Base-by-base conservation (phyloP, 345 rosid genomes). In the Zanthoxylum bungeanum region DNA sequence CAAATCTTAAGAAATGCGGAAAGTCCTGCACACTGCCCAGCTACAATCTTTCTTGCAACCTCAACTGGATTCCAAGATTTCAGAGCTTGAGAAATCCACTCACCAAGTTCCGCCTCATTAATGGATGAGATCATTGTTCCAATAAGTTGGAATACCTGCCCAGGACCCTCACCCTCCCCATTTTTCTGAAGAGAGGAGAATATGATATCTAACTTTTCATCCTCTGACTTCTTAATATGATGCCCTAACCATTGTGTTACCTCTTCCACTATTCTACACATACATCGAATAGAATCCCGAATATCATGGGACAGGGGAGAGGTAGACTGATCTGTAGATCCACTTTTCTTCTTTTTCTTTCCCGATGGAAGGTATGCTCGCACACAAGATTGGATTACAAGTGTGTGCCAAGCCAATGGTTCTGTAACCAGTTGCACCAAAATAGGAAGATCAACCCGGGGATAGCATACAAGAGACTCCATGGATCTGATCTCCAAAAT, bases 281-380 rank as follows among this genome's bases (percentile, higher is more conserved):
- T 68, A 60, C 82, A 80, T 50, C 80, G 79, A 60, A 83, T 75
- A 59, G 98, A 89, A 72, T 84, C 87, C 64, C 86, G 83, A 53
- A 85, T 70, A 24, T 79, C 77, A 74, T 65, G 73, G 16, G 78
- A 77, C 55, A 86, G 61, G 0, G 75, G 82, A 16, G 87, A 75
- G 65, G 81, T 44, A 7, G 85, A 66, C 30, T 79, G 91, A 47
- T 88, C 97, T 4, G 78, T 6, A 10, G 79, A 66, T 67, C 85
- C 93, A 55, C 83, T 76, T 81, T 89, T 95, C 87, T 93, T 96
- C 87, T 92, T 95, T 81, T 93, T 96, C 84, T 89, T 92, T 77
- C 98, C 98, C 46, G 94, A 81, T 61, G 98, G 98, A 77, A 84
- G 75, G 50, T 83, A 84, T 9, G 85, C 76, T 36, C 98, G 91